phyloP scores from a whole-genome alignment of 495 filamentous ascomycete genomes.

The Penicillium malachiteum region DNA sequence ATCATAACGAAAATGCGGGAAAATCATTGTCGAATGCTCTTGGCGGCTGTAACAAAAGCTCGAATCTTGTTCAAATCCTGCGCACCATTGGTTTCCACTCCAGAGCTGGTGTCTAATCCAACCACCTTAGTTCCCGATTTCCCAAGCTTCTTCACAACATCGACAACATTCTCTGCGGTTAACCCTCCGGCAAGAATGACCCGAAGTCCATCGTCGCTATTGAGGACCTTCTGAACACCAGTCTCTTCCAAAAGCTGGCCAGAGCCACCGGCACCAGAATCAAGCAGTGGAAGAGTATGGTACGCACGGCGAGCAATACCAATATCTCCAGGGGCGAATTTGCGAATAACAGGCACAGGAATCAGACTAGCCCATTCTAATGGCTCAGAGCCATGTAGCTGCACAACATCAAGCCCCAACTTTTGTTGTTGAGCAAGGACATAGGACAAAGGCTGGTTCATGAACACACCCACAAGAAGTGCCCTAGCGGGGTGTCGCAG shows the following conservation, averaged over 20 bases:
- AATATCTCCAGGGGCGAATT: conserved; percentile 69
- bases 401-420: conserved; percentile 83
- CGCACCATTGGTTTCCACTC: conserved; percentile 79
- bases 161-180: conserved; percentile 68
- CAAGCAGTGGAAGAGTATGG: conserved; percentile 78
- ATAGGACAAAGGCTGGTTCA: conserved; percentile 81
- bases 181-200: conserved; percentile 85
- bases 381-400: conserved; percentile 89
- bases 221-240: conserved; percentile 60
- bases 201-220: conserved; percentile 60
- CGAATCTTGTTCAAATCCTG: conserved; percentile 83
- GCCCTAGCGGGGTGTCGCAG: conserved; percentile 60
- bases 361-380: conserved; percentile 86
- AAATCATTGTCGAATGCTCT: conserved; percentile 40
- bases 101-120: conserved; percentile 90
- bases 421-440: conserved; percentile 71
- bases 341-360: conserved; percentile 84
- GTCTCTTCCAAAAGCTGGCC: conserved; percentile 71
- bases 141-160: conserved; percentile 58
- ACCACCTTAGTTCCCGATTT: conserved; percentile 58
- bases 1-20: neutral
- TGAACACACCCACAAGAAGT: conserved; percentile 90
- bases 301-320: conserved; percentile 74
- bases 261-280: conserved; percentile 80
- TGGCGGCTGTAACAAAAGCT: conserved; percentile 74